Base-by-base conservation (phyloP, 2,329 filamentous ascomycete genomes). In the Allantophomopsis cytisporea region DNA sequence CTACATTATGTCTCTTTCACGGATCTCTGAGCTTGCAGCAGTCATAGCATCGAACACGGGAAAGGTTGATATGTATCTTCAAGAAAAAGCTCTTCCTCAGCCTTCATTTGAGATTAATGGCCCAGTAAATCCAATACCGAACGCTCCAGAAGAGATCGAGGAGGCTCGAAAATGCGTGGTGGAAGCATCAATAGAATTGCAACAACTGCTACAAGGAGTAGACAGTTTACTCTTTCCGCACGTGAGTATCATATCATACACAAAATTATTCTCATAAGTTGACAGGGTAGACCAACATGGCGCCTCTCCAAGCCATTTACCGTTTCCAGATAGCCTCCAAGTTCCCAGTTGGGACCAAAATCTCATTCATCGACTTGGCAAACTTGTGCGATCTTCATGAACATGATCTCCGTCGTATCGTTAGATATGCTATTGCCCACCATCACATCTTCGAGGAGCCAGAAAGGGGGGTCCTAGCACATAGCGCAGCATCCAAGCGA, bases 351-450 rank as follows among this genome's bases (percentile, higher is more conserved):
- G 30, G 43, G 11, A 38, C 43, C 20, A 38, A 39, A 39, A 35
- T 42, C 14, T 39, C 45, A 17, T 50, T 39, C 35, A 42, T 37
- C 17, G 28, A 46, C 10, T 20, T 50, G 15, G 40, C 46, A 12
- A 17, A 37, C 13, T 35, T n/a, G 16, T 44, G 41, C 35, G 32
- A 38, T n/a, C 30, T 46, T 11, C 16, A 32, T 15, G 40, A 43
- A 34, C 5, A 14, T 13, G 41, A 39, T 15, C 16, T 47, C 2
- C 35, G 36, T 14, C 28, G 43, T 10, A 17, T 45, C 5, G 12
- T 47, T 13, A 41, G 44, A 17, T 40, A 40, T 31, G 41, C 41
- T 7, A 47, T 47, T 41, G 35, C 37, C 8, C 66, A 63, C 44
- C 40, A 45, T 13, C 41, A 36, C 17, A 36, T 44, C 16, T 46